Evolutionary conservation across 108 stramenopile genomes (phyloP).

Genomic region (Epithemia pelagica): DNA sequence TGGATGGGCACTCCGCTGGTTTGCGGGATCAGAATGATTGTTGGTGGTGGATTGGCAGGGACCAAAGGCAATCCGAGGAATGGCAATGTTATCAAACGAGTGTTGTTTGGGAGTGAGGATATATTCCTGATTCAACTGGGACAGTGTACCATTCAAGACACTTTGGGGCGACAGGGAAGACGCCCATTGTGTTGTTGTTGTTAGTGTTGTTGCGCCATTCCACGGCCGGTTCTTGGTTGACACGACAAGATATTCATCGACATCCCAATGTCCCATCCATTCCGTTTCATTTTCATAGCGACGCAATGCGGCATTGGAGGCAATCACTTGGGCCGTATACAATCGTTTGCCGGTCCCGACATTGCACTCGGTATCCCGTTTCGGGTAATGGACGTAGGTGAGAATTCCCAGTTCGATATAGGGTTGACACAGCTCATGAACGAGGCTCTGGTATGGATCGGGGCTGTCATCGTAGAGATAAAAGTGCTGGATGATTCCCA

Average conservation of each 20-base stretch:
- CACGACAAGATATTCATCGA: not conserved
- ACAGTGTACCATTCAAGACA: no score
- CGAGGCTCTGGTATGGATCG: not conserved
- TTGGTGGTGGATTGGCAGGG: no score
- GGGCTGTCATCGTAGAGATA: not conserved
- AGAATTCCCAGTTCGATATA: not conserved
- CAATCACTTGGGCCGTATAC: not conserved
- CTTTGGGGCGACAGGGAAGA: no score
- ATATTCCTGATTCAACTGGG: no score
- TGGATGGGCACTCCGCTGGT: no score
- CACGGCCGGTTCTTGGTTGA: no score
- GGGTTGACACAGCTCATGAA: not conserved
- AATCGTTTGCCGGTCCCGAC: not conserved
- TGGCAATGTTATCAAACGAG: no score
- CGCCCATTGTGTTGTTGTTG: no score
- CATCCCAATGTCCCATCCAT: not conserved
- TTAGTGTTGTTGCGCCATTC: no score
- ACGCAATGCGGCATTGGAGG: not conserved
- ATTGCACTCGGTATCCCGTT: not conserved
- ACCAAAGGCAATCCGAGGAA: no score
- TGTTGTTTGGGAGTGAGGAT: no score
- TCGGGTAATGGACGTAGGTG: not conserved
- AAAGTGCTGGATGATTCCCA: not conserved
- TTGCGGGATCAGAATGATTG: no score
- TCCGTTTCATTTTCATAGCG: not conserved